A percentile compares a stretch with the other conserved stretches of the same genome.
Conservation (phyloP, 306 rosid genomes). For the Glycine tomentella region DNA sequence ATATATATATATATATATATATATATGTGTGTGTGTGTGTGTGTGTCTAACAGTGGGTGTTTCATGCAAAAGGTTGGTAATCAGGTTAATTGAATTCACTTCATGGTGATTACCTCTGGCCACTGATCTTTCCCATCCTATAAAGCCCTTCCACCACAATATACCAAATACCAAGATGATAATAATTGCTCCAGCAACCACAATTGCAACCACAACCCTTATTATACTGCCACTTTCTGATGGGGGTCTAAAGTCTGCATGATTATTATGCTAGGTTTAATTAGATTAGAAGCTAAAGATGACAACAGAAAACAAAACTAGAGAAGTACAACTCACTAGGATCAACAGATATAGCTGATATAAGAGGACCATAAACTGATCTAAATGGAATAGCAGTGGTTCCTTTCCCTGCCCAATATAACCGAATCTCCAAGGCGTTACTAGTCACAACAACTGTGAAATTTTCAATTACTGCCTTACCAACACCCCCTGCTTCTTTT, state of each 20-base stretch:
- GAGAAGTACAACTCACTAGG: constrained; percentile 45
- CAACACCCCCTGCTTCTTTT: constrained; percentile 51
- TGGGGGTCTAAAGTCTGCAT: constrained; percentile 52
- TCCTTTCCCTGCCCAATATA: constrained; percentile 56
- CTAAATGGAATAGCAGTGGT: constrained; percentile 53
- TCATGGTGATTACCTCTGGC: constrained; percentile 47
- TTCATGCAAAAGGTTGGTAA: constrained; percentile 9
- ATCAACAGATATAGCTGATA: constrained; percentile 56
- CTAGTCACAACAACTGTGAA: constrained; percentile 36
- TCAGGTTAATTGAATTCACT: constrained; percentile 2
- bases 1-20: no score
- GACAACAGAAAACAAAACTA: constrained; percentile 1
- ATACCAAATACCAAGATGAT: constrained; percentile 42
- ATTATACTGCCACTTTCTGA: background rate
- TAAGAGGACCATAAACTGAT: constrained; percentile 55
- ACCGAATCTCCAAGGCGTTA: constrained; percentile 41
- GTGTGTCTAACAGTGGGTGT: background rate
- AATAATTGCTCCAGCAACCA: constrained; percentile 46
- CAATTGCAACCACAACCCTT: constrained; percentile 56
- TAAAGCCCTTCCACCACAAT: constrained; percentile 54
- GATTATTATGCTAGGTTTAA: background rate
- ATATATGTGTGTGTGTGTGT: no score
- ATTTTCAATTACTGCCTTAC: background rate
- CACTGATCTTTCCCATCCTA: constrained; percentile 30
- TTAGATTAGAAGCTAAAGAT: constrained; percentile 9